Base-by-base conservation (phyloP, 805 yeast species). In the Ascoidea asiatica region DNA sequence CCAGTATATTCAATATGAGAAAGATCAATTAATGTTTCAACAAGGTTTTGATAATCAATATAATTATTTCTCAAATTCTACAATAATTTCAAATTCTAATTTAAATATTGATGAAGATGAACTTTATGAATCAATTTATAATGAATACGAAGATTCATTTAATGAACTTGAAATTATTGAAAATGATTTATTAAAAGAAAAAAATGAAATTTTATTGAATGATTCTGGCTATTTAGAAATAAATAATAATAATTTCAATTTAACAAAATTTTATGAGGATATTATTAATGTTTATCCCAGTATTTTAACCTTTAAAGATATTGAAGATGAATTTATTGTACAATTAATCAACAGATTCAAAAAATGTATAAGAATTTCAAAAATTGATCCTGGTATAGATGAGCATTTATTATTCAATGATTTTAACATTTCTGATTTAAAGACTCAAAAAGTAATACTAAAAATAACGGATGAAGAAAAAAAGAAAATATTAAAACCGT, bases 101-200 rank as follows among this genome's bases (percentile, higher is more conserved):
- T 42, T 46, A 15, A 57, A 74, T 51, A 73, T 71, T 51, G 64
- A 75, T 36, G 54, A 75, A 43, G 62, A 78, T 39, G 81, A 77
- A 53, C 72, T 79, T 50, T 77, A 77, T 52, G 60, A 64, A n/a
- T 65, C 76, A 3, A 65, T 77, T 49, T 62, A 80, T 35, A 60
- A 60, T 38, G 79, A 75, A 46, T 64, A 61, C 49, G 52, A 54
- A 38, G 53, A 52, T 6, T 50, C 53, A 37, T 44, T 53, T 19
- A 52, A 48, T 23, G 51, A 52, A 37, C 50, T 61, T 4, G 48
- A 52, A 22, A 53, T 53, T 8, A 61, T 74, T 42, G 69, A 70
- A 50, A 46, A 48, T 7, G 56, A 64, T 47, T 45, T 70, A 2
- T 43, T 63, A 5, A 47, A 54, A 3, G 53, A 42, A 37, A 46